Evolutionary conservation across 805 yeast genomes (phyloP).

Genomic region (Pichia membranifaciens): DNA sequence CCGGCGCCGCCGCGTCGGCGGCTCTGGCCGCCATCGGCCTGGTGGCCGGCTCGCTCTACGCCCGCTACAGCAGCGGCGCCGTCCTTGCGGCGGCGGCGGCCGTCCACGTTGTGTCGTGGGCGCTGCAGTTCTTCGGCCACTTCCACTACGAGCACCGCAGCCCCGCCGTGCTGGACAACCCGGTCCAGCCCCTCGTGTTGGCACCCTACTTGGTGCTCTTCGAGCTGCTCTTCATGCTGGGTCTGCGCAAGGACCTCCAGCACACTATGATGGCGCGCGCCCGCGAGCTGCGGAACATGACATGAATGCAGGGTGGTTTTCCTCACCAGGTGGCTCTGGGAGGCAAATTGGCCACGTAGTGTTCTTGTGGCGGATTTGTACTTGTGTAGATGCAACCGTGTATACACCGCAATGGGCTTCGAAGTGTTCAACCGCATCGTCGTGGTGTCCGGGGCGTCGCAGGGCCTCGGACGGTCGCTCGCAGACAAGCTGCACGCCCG

Average conservation of each 20-base stretch:
- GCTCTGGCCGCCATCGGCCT: constrained; percentile 27
- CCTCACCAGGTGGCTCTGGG: too few species aligned
- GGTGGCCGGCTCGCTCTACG: constrained; percentile 16
- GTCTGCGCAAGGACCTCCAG: constrained; percentile 49
- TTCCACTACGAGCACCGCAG: constrained; percentile 72
- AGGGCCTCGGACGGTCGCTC: constrained; percentile 82
- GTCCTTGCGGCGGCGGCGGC: constrained; percentile 27
- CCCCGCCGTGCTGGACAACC: constrained; percentile 82
- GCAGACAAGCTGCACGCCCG: constrained; percentile 43
- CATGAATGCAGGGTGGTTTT: constrained; percentile 14
- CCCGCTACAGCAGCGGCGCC: constrained; percentile 16
- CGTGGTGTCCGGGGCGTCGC: constrained; percentile 89
- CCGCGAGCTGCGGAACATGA: too few species aligned
- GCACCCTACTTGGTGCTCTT: constrained; percentile 88
- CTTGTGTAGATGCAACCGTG: too few species aligned
- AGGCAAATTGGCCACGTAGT: too few species aligned
- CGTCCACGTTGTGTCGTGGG: constrained; percentile 60
- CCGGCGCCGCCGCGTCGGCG: constrained; percentile 38
- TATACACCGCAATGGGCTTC: constrained; percentile 16
- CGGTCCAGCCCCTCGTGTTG: constrained; percentile 76
- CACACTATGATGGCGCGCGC: constrained; percentile 44
- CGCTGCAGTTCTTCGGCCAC: constrained; percentile 84
- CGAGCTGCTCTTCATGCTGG: constrained; percentile 68
- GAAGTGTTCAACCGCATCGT: constrained; percentile 47
- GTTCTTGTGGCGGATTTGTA: too few species aligned